Conservation (phyloP, 2,329 filamentous ascomycete genomes). For the Colletotrichum sp. region DNA sequence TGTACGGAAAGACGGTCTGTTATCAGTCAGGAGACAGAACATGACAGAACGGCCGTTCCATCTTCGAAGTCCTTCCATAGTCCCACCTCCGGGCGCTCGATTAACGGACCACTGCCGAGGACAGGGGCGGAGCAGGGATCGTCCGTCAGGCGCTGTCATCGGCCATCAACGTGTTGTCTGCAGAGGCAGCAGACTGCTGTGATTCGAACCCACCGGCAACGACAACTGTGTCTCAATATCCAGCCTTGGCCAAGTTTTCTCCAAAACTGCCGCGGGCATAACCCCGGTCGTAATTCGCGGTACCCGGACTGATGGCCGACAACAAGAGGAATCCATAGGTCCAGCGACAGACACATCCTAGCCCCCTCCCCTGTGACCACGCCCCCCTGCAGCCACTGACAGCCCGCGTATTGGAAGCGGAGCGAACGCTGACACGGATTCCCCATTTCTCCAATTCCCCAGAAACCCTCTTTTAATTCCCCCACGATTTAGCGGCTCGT, state of each 20-base stretch:
- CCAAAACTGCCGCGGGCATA: not conserved
- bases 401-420: not conserved
- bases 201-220: not conserved
- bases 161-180: not conserved
- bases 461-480: constrained; percentile 6
- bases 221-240: not conserved
- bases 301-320: not conserved
- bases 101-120: not conserved
- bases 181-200: not conserved
- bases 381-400: not conserved
- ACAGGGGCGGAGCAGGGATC: not conserved
- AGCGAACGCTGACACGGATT: not conserved
- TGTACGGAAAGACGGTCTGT: not conserved
- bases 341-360: not conserved
- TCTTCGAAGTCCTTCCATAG: not conserved
- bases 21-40: not conserved
- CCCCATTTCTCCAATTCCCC: constrained; percentile 2
- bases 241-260: not conserved
- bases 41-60: not conserved
- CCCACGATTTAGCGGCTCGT: constrained; percentile 10
- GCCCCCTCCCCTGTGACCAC: not conserved
- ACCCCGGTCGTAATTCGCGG: not conserved
- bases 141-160: not conserved
- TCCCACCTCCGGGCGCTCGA: not conserved
- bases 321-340: not conserved